phyloP scores from a whole-genome alignment of 169 alveolate genomes.

The Cryptosporidium bovis region DNA sequence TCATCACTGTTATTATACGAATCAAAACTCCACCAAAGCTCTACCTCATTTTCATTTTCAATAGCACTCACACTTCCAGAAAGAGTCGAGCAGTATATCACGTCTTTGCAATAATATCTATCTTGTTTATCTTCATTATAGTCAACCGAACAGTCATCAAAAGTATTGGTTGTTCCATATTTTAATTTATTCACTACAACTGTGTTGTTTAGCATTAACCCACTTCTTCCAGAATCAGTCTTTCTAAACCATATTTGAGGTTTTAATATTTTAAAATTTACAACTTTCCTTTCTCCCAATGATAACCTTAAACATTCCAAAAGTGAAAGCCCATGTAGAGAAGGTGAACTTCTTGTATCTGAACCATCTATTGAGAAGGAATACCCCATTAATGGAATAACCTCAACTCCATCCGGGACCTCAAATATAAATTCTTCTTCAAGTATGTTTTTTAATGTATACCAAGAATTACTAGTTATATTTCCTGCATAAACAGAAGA shows the following conservation, averaged over 20 bases:
- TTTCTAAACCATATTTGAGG: conserved; percentile 67
- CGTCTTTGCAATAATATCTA: conserved; percentile 16
- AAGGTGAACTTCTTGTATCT: conserved; percentile 24
- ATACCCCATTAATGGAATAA: conserved; percentile 50
- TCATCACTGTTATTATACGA: not conserved
- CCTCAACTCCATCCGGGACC: conserved; percentile 70
- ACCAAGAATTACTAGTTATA: conserved; percentile 68
- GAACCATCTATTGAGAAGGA: conserved; percentile 22
- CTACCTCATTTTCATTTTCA: not conserved
- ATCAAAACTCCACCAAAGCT: conserved; percentile 71
- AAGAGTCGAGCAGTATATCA: conserved; percentile 40
- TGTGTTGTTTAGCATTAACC: not conserved
- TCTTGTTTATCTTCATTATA: not conserved
- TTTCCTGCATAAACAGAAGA: conserved; percentile 50
- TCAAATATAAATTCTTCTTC: conserved; percentile 29
- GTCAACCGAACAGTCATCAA: not conserved
- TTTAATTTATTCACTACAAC: not conserved
- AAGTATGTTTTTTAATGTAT: conserved; percentile 28
- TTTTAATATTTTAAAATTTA: conserved; percentile 15
- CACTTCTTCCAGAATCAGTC: conserved; percentile 4
- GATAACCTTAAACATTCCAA: conserved; percentile 53
- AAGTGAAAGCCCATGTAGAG: conserved; percentile 28
- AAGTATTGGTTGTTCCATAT: not conserved
- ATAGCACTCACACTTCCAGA: conserved; percentile 19
- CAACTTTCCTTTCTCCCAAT: conserved; percentile 15